phyloP scores from a whole-genome alignment of 352 stramenopile species.

The Globisporangium cylindrosporum region DNA sequence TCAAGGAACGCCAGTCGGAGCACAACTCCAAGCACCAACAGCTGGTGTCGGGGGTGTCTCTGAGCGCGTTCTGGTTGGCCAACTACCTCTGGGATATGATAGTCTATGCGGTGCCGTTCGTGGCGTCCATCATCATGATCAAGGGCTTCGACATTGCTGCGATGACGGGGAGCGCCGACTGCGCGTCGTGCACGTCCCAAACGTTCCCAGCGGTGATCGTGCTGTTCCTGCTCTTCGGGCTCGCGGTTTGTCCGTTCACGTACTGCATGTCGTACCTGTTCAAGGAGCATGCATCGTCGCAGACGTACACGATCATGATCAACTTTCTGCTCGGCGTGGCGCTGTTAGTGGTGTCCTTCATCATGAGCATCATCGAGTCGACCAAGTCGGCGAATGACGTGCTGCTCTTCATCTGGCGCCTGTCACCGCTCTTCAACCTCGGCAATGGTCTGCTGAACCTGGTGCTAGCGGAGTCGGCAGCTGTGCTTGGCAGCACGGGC shows the following conservation, averaged over 20 bases:
- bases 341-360: conserved; percentile 52
- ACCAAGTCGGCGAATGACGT: conserved; percentile 27
- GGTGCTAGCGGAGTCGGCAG: conserved; percentile 3
- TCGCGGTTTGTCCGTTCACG: conserved; percentile 57
- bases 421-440: conserved; percentile 56
- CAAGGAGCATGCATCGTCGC: conserved; percentile 40
- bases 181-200: conserved; percentile 15
- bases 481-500: neutral
- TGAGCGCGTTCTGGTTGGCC: conserved; percentile 93
- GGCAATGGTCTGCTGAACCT: conserved; percentile 50
- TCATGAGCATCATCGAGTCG: conserved; percentile 24
- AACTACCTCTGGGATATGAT: conserved; percentile 92
- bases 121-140: conserved; percentile 36
- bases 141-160: conserved; percentile 28
- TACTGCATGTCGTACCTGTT: conserved; percentile 64
- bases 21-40: conserved; percentile 96
- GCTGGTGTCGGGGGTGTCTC: conserved; percentile 90
- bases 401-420: conserved; percentile 48
- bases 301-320: conserved; percentile 45
- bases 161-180: conserved; percentile 26
- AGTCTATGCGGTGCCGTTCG: conserved; percentile 79
- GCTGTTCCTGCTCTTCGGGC: conserved; percentile 56
- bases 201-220: conserved; percentile 41
- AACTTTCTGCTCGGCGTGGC: conserved; percentile 61
- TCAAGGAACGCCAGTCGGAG: conserved; percentile 89